Conservation (phyloP, 2,329 filamentous ascomycete genomes). For the Podosphaera aphanis region DNA sequence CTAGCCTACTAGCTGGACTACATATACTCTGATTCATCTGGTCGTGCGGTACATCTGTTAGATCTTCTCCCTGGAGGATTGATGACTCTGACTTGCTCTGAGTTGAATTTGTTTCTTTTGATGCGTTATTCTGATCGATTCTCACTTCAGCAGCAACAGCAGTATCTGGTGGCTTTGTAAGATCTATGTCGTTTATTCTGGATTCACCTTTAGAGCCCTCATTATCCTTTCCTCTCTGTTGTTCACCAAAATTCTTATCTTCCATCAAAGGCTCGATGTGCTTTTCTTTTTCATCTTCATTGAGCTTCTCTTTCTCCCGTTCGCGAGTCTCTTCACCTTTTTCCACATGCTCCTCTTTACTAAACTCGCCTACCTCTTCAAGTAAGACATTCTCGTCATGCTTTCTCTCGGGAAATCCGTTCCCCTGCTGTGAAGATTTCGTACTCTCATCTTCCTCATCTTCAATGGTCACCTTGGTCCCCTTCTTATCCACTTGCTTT, state of each 20-base stretch:
- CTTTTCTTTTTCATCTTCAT: background rate
- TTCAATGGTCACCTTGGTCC: background rate
- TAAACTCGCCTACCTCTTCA: background rate
- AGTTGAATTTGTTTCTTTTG: background rate
- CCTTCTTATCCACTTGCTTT: background rate
- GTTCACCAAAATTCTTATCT: constrained; percentile 1
- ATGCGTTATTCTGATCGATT: background rate
- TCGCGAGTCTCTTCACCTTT: background rate
- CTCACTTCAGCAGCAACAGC: constrained; percentile 4
- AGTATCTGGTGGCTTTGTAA: constrained; percentile 4
- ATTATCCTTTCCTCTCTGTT: constrained; percentile 3
- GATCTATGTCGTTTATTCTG: constrained; percentile 11
- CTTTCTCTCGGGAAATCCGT: background rate
- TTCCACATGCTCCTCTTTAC: background rate
- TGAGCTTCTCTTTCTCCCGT: background rate
- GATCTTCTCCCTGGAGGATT: background rate
- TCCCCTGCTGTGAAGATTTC: too few relatives aligned
- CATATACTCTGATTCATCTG: background rate
- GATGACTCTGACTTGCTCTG: background rate
- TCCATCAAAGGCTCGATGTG: background rate
- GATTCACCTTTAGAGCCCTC: constrained; percentile 1
- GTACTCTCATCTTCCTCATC: background rate
- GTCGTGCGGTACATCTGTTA: background rate
- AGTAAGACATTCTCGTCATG: background rate
- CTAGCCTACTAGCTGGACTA: background rate